Conservation (phyloP, 2,329 filamentous ascomycete genomes). For the Hymenotorrendiella dingleyae region DNA sequence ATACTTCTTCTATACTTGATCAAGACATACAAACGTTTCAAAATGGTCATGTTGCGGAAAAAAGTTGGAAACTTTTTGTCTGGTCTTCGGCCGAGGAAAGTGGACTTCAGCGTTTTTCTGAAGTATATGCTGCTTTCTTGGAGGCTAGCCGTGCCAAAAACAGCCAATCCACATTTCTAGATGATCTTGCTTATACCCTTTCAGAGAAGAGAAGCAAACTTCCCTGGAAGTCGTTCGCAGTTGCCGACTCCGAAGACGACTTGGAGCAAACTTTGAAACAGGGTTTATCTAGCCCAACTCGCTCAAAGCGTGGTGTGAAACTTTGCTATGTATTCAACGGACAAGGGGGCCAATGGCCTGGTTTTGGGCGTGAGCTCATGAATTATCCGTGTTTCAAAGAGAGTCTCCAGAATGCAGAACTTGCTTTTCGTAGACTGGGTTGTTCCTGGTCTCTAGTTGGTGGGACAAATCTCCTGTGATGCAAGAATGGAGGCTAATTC, state of each 20-base stretch:
- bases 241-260: not conserved
- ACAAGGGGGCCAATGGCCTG: constrained; percentile 28
- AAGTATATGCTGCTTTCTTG: not conserved
- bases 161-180: not conserved
- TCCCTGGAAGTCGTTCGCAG: not conserved
- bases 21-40: not conserved
- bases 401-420: constrained; percentile 2
- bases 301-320: not conserved
- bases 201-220: constrained; percentile 20
- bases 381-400: constrained; percentile 7
- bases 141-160: not conserved
- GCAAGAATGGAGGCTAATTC: not conserved
- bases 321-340: constrained; percentile 26
- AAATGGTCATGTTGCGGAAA: not conserved
- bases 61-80: constrained; percentile 1
- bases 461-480: not conserved
- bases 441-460: constrained; percentile 3
- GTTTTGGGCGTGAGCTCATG: constrained; percentile 23
- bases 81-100: constrained; percentile 4
- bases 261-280: not conserved
- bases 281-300: not conserved
- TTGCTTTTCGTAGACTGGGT: not conserved
- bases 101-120: not conserved
- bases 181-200: constrained; percentile 5
- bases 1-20: not conserved